These are phyloP conservation scores for Spinellus fusiger DNA, from an alignment of 192 early-diverging fungal species.

Conservation along the genomic window DNA sequence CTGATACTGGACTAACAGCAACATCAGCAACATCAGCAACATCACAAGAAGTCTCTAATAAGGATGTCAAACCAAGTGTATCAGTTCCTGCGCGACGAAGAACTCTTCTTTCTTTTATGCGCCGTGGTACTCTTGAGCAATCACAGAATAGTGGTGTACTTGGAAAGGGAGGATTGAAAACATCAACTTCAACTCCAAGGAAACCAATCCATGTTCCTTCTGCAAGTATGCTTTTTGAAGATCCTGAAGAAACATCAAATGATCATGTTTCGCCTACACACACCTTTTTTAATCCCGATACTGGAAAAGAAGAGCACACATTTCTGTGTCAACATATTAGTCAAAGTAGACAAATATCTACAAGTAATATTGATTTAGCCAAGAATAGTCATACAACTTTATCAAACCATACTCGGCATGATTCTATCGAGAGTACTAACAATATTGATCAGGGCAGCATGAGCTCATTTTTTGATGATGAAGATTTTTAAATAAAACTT, in stretches of 20 bases:
- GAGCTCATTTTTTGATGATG: conserved; percentile 24
- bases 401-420: background rate
- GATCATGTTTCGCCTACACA: background rate
- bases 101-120: conserved; percentile 10
- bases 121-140: conserved; percentile 1
- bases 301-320: too few species aligned
- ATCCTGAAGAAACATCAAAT: conserved; percentile 17
- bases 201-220: background rate
- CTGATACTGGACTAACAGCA: background rate
- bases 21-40: background rate
- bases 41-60: background rate
- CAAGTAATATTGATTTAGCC: background rate
- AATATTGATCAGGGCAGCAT: conserved; percentile 14
- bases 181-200: background rate
- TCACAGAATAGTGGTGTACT: conserved; percentile 10
- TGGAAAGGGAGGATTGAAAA: too few species aligned
- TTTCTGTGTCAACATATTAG: too few species aligned
- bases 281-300: background rate
- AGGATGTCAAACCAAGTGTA: background rate
- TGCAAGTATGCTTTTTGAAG: conserved; percentile 20
- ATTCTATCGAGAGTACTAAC: background rate
- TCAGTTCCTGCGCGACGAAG: background rate
- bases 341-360: too few species aligned
- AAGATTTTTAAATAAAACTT: conserved; percentile 10
- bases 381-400: background rate